Evolutionary conservation across 2,329 filamentous ascomycete genomes (phyloP), one percentile per base, ranked within the genome.

Genomic region (Fusarium sp.): DNA sequence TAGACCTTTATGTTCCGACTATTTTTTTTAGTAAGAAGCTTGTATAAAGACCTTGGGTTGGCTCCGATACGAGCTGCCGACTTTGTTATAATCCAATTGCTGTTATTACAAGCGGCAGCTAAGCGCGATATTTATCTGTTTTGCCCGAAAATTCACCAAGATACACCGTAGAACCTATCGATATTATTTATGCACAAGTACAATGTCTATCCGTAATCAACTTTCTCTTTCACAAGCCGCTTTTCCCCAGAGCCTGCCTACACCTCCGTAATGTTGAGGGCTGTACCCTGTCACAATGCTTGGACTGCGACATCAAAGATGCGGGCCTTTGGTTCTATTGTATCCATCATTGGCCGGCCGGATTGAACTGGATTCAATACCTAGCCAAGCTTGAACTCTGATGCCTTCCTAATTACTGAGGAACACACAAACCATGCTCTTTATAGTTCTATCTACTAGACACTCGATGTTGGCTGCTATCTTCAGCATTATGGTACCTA

Each of bases 141-240:
- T n/a, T n/a, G n/a, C n/a, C n/a, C n/a, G n/a, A n/a, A n/a, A n/a
- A n/a, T n/a, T n/a, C n/a, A n/a, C n/a, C n/a, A n/a, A 8, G 7
- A 15, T 16, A 6, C 14, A n/a, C 7, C 20, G 3, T 6, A 22
- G 44, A 15, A 45, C 30, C n/a, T 5, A 22, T 22, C 9, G 7
- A 9, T 30, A n/a, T 8, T 2, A 7, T 13, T 9, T n/a, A 16
- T n/a, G 11, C 3, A n/a, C 5, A n/a, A 31, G 10, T n/a, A 13
- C 4, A n/a, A 9, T 10, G 1, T 2, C 1, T 9, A n/a, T 6
- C 14, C 1, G 11, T 16, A 3, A 7, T n/a, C 10, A 3, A 4
- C 4, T 4, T 47, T 30, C 44, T 30, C 9, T 12, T 12, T 1
- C 14, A 4, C 4, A 45, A 30, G 6, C 10, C 16, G 7, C 1